phyloP scores from a whole-genome alignment of 345 rosid genomes.

The Dovyalis caffra region DNA sequence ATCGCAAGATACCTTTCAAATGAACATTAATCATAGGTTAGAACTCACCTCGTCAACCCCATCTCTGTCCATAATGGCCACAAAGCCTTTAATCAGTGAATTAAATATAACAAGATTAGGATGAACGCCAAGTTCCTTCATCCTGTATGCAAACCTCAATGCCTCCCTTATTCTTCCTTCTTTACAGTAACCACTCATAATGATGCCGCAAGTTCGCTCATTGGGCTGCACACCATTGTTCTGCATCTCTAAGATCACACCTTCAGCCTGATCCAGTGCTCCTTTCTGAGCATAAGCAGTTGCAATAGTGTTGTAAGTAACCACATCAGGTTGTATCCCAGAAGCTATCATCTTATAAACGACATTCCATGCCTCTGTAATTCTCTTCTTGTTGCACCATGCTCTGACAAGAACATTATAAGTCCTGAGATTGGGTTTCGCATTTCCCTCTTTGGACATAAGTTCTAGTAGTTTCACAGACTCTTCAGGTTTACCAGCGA shows the following conservation, averaged over 20 bases:
- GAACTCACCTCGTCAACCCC: constrained; percentile 56
- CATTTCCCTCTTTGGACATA: constrained; percentile 41
- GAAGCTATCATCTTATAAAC: constrained; percentile 49
- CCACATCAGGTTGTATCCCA: constrained; percentile 50
- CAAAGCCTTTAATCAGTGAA: constrained; percentile 60
- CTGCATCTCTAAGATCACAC: constrained; percentile 44
- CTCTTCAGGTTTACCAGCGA: constrained; percentile 54
- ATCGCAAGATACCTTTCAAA: neutral
- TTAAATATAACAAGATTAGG: constrained; percentile 56
- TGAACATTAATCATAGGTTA: neutral
- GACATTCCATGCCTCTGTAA: constrained; percentile 53
- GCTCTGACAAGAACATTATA: constrained; percentile 60
- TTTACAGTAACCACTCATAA: constrained; percentile 55
- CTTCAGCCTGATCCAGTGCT: constrained; percentile 48
- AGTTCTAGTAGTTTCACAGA: constrained; percentile 47
- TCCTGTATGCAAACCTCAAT: constrained; percentile 46
- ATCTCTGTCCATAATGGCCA: constrained; percentile 57
- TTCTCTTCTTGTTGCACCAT: constrained; percentile 58
- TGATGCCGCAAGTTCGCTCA: constrained; percentile 56
- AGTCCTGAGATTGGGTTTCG: constrained; percentile 56
- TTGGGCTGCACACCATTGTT: constrained; percentile 43
- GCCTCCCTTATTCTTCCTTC: constrained; percentile 56
- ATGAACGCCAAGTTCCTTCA: constrained; percentile 46
- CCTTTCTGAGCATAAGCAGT: constrained; percentile 54
- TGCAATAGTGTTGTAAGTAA: constrained; percentile 63